These are phyloP conservation scores for Grigorovia transvaalensis DNA, from an alignment of 805 yeast species.

Conservation along the genomic window DNA sequence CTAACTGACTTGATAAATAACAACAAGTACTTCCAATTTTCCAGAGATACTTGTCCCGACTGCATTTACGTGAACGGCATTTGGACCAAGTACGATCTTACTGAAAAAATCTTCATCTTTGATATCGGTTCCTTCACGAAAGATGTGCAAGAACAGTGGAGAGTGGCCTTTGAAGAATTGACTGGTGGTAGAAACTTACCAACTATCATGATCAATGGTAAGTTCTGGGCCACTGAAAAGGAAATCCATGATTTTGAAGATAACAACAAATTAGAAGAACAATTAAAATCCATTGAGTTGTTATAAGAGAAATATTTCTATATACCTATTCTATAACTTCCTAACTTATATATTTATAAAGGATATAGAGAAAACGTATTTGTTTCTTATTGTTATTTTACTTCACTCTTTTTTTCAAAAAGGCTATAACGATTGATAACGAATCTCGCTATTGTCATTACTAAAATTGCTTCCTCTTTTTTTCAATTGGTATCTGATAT, in stretches of 20 bases:
- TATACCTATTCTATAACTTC: not conserved
- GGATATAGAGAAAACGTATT: not conserved
- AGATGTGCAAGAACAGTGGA: conserved; percentile 24
- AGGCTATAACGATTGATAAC: not conserved
- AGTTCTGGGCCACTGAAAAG: conserved; percentile 27
- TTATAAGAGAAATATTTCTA: conserved; percentile 2
- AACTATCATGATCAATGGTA: conserved; percentile 26
- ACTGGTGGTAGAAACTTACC: conserved; percentile 28
- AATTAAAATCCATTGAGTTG: conserved; percentile 23
- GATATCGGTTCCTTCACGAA: conserved; percentile 32
- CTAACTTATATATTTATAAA: not conserved
- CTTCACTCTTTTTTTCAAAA: not conserved
- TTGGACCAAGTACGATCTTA: conserved; percentile 44
- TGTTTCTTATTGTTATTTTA: not conserved
- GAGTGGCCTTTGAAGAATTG: conserved; percentile 25
- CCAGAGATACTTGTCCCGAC: conserved; percentile 74
- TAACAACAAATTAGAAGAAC: conserved; percentile 14
- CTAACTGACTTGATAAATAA: conserved; percentile 32
- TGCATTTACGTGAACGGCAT: conserved; percentile 52
- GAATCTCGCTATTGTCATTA: not conserved
- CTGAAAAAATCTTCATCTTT: conserved; percentile 40
- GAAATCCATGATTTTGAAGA: conserved; percentile 24
- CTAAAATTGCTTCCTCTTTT: not conserved
- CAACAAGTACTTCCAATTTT: conserved; percentile 45
- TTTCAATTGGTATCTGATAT: conserved; percentile 1